A percentile compares a stretch with the other conserved stretches of the same genome.
These are phyloP conservation scores for Alternaria tenuissima DNA, from an alignment of 2,329 filamentous ascomycete genomes.

Conservation along the genomic window DNA sequence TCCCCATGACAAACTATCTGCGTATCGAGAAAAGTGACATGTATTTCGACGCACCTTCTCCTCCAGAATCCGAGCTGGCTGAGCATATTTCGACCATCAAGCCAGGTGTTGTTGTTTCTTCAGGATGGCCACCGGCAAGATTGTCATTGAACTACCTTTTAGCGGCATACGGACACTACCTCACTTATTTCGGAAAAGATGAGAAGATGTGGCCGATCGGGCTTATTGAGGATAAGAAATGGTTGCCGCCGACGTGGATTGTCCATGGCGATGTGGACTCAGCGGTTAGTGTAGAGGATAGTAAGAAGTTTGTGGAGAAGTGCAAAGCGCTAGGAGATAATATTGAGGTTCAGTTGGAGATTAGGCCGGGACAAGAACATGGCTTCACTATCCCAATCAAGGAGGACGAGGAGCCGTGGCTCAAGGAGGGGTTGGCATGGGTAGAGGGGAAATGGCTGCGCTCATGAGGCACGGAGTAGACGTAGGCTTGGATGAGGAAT, in stretches of 20 bases:
- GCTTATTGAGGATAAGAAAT: slow-evolving; percentile 31
- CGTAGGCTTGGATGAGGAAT: not conserved
- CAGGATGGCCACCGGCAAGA: slow-evolving; percentile 28
- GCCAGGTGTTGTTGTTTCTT: slow-evolving; percentile 30
- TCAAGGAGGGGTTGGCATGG: slow-evolving; percentile 38
- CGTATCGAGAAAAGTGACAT: not conserved
- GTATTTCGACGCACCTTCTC: slow-evolving; percentile 14
- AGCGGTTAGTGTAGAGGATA: slow-evolving; percentile 39
- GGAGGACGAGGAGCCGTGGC: slow-evolving; percentile 40
- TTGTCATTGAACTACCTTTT: slow-evolving; percentile 27
- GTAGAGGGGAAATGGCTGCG: slow-evolving; percentile 38
- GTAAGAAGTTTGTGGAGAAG: slow-evolving; percentile 36
- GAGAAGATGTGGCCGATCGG: slow-evolving; percentile 38
- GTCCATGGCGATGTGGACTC: slow-evolving; percentile 43
- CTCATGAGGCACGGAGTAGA: not conserved
- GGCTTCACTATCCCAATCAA: slow-evolving; percentile 41
- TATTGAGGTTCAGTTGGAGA: slow-evolving; percentile 29
- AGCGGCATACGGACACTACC: slow-evolving; percentile 28
- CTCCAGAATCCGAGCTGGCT: slow-evolving; percentile 27
- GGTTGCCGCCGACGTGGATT: slow-evolving; percentile 42
- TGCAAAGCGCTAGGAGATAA: slow-evolving; percentile 22
- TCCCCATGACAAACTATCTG: slow-evolving; percentile 40
- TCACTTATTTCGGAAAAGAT: slow-evolving; percentile 39
- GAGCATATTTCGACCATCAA: slow-evolving; percentile 29
- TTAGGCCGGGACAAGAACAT: slow-evolving; percentile 35